Percentiles rank a stretch among this genome's conserved stretches.
phyloP scores from a whole-genome alignment of 768 basidiomycete genomes.

The Hygrocybe coccinea region DNA sequence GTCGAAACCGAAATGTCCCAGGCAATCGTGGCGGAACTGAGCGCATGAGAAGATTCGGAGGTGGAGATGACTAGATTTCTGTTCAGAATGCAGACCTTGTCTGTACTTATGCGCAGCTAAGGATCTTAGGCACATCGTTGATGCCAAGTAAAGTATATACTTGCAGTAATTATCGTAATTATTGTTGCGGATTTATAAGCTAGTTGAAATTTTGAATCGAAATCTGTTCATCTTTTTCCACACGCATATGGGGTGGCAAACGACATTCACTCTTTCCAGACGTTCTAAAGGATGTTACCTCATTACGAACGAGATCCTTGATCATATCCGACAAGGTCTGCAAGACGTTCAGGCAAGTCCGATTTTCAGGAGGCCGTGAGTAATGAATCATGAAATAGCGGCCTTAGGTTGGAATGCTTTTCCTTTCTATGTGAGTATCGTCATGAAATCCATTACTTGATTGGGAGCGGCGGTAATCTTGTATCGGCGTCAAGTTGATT shows the following conservation, averaged over 20 bases:
- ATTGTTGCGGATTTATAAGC: too few species aligned
- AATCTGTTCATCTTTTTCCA: too few species aligned
- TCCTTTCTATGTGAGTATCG: conserved; percentile 77
- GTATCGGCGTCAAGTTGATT: background rate
- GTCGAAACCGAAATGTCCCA: conserved; percentile 84
- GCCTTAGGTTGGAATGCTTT: conserved; percentile 75
- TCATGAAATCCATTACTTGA: background rate
- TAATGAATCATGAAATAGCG: background rate
- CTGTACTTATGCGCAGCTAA: too few species aligned
- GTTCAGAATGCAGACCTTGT: too few species aligned
- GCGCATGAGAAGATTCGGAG: conserved; percentile 42
- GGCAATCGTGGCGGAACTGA: conserved; percentile 85
- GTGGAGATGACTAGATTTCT: conserved; percentile 21
- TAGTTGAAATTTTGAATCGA: too few species aligned
- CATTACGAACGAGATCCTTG: conserved; percentile 69
- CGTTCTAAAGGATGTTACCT: conserved; percentile 71
- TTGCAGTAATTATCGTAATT: too few species aligned
- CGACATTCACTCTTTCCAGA: conserved; percentile 62
- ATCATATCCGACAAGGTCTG: conserved; percentile 65
- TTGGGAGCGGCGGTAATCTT: background rate
- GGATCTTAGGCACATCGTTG: too few species aligned
- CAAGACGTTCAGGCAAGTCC: conserved; percentile 54
- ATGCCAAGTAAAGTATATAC: too few species aligned
- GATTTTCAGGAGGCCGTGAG: background rate
- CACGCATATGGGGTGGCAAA: conserved; percentile 80